Evolutionary conservation across 2,329 filamentous ascomycete species (phyloP).

Genomic region (Apiospora sp.): DNA sequence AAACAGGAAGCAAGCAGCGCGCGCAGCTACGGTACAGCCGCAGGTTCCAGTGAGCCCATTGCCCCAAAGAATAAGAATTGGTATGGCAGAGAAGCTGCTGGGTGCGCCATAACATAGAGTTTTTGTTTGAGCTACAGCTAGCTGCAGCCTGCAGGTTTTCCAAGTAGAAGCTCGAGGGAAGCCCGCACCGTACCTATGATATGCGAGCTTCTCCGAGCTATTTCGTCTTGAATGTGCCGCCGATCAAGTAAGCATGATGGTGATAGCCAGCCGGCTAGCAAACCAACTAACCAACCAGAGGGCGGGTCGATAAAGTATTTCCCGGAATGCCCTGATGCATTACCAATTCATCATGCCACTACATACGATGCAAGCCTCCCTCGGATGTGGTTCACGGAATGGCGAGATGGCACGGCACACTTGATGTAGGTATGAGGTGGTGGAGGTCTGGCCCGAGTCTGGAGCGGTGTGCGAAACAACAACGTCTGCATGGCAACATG

Average conservation of each 20-base stretch:
- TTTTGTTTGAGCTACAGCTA: not conserved
- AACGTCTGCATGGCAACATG: not conserved
- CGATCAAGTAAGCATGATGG: not conserved
- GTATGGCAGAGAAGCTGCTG: not conserved
- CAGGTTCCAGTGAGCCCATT: not conserved
- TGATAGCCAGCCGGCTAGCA: too few species aligned
- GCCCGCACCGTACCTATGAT: not conserved
- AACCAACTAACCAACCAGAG: not conserved
- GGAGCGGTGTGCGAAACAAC: constrained; percentile 6
- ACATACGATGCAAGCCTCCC: constrained; percentile 20
- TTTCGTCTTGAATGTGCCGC: not conserved
- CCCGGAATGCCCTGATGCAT: constrained; percentile 17
- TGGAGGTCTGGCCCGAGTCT: constrained; percentile 13
- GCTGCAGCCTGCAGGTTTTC: constrained; percentile 9
- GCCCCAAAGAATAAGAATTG: not conserved
- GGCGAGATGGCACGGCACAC: not conserved
- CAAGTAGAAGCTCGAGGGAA: not conserved
- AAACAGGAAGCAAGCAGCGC: not conserved
- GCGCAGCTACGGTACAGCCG: too few species aligned
- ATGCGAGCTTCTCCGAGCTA: constrained; percentile 4
- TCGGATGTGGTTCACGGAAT: constrained; percentile 13
- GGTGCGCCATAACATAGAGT: not conserved
- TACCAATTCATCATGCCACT: constrained; percentile 20
- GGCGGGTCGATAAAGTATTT: constrained; percentile 4
- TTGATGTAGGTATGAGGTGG: constrained; percentile 6